These are phyloP conservation scores for Eucalyptus shirleyi DNA, from an alignment of 345 rosid species.

Conservation along the genomic window DNA sequence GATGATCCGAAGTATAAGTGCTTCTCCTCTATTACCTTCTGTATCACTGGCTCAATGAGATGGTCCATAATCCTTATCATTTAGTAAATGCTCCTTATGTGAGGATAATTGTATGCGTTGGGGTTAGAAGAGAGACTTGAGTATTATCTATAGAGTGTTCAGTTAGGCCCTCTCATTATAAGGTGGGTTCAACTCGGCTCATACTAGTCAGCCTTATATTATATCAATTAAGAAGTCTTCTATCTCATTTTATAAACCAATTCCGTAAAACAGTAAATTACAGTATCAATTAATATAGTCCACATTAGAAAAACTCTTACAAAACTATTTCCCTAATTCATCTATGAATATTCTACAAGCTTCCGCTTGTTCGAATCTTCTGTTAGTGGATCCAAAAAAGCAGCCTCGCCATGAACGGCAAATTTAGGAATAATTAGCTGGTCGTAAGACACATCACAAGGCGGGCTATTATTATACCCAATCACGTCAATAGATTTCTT, in stretches of 20 bases:
- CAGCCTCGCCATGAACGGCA: background rate
- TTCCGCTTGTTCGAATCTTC: background rate
- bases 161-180: fast-evolving
- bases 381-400: background rate
- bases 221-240: no score
- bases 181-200: fast-evolving
- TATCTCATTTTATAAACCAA: no score
- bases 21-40: fast-evolving
- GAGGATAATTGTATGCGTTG: no score
- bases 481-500: background rate
- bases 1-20: no score
- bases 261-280: no score
- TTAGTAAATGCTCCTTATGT: no score
- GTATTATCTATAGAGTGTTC: no score
- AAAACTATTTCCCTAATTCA: background rate
- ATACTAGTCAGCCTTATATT: fast-evolving
- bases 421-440: background rate
- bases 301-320: no score
- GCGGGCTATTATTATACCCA: background rate
- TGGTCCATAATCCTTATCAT: fast-evolving
- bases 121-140: no score
- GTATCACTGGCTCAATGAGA: no score
- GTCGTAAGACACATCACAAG: background rate
- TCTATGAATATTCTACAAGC: background rate
- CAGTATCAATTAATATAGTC: no score